Evolutionary conservation across 345 rosid species (phyloP).

Genomic region (Dimocarpus longan): DNA sequence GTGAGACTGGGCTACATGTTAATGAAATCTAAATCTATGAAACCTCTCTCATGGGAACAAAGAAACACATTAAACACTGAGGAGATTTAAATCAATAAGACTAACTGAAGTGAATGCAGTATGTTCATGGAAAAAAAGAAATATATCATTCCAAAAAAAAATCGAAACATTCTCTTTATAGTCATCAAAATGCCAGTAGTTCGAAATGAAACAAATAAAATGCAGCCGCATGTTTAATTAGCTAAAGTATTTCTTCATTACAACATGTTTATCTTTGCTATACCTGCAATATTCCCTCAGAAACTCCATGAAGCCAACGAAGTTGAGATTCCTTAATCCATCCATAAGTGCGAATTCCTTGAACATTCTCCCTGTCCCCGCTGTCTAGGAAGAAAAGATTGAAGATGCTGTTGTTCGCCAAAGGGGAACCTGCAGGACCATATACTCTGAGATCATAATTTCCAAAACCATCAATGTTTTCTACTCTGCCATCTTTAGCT

Average conservation of each 20-base stretch:
- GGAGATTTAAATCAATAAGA: too few species aligned
- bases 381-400: conserved; percentile 88
- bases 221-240: background rate
- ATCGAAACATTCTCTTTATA: background rate
- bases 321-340: conserved; percentile 93
- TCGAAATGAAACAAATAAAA: background rate
- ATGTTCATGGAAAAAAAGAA: background rate
- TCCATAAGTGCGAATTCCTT: conserved; percentile 75
- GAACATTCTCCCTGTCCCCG: conserved; percentile 70
- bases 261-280: background rate
- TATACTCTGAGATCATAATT: conserved; percentile 61
- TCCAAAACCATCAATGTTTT: conserved; percentile 75
- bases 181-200: background rate
- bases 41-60: conserved; percentile 16
- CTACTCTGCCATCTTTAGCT: conserved; percentile 20
- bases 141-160: background rate
- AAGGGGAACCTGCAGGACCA: conserved; percentile 77
- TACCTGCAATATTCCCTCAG: conserved; percentile 52
- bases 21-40: conserved; percentile 39
- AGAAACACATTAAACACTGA: conserved; percentile 12
- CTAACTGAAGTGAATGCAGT: background rate
- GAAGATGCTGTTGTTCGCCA: conserved; percentile 72
- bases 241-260: background rate
- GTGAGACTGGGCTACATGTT: conserved; percentile 39
- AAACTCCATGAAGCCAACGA: conserved; percentile 62